Percentiles rank a stretch among this genome's conserved stretches.
Evolutionary conservation across 1,139 yeast genomes (phyloP).

Genomic region (Blastobotrys proliferans): DNA sequence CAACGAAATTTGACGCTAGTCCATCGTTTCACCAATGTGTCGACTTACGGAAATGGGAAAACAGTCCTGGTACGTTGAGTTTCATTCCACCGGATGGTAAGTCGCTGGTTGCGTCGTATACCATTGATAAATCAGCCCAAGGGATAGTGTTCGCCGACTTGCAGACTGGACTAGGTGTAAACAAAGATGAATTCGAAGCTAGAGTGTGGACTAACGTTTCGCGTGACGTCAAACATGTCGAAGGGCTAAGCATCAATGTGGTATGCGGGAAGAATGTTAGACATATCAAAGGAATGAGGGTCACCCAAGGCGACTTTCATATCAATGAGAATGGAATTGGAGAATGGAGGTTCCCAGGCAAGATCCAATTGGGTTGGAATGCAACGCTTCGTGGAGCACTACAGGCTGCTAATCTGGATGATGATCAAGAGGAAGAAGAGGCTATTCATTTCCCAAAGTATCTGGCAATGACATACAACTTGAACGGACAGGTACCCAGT

Average conservation of each 20-base stretch:
- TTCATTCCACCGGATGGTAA: constrained; percentile 91
- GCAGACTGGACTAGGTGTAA: constrained; percentile 56
- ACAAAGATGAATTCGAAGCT: constrained; percentile 72
- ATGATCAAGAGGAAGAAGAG: no score
- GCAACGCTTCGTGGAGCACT: constrained; percentile 65
- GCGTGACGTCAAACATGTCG: constrained; percentile 52
- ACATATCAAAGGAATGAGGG: constrained; percentile 49
- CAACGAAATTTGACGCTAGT: constrained; percentile 37
- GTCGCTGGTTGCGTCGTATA: constrained; percentile 60
- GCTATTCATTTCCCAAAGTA: constrained; percentile 44
- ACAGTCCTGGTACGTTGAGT: constrained; percentile 40
- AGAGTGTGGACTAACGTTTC: constrained; percentile 51
- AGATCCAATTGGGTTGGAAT: constrained; percentile 58
- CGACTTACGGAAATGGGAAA: constrained; percentile 30
- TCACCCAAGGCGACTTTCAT: constrained; percentile 71
- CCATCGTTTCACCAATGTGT: constrained; percentile 57
- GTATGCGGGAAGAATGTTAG: constrained; percentile 34
- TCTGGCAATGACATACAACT: constrained; percentile 50
- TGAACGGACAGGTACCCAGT: constrained; percentile 73
- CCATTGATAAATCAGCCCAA: constrained; percentile 43
- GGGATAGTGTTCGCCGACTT: constrained; percentile 53
- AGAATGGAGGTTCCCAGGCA: constrained; percentile 69
- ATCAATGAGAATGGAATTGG: constrained; percentile 51
- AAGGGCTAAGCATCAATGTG: constrained; percentile 52
- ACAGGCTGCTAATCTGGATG: constrained; percentile 24